Conservation (phyloP, 2,329 filamentous ascomycete genomes). For the Verruconis gallopava region DNA sequence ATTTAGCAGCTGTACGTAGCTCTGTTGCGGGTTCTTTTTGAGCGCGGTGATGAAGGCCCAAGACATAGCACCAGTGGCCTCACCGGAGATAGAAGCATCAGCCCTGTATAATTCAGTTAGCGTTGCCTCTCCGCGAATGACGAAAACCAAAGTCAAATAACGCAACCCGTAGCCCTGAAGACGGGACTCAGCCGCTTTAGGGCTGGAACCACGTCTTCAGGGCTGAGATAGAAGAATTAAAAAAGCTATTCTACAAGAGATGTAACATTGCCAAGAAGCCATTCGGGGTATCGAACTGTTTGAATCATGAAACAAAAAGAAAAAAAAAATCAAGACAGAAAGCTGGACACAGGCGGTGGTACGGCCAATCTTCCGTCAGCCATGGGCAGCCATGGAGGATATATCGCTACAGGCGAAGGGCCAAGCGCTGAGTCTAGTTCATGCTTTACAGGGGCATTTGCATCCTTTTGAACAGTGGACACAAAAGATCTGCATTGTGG, state of each 20-base stretch:
- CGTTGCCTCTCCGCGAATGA: no score
- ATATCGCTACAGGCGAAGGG: not conserved
- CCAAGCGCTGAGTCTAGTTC: not conserved
- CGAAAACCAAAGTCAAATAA: constrained; percentile 7
- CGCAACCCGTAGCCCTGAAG: constrained; percentile 11
- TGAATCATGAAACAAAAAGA: not conserved
- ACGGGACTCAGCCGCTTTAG: constrained; percentile 1
- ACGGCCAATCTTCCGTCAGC: not conserved
- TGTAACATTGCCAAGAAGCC: no score
- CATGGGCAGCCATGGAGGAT: not conserved
- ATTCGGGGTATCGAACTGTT: no score
- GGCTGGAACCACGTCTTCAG: constrained; percentile 7
- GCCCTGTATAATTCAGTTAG: constrained; percentile 53
- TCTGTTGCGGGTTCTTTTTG: constrained; percentile 88
- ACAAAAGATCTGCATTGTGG: no score
- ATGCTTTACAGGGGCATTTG: no score
- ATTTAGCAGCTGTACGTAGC: constrained; percentile 90
- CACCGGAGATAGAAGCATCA: constrained; percentile 74
- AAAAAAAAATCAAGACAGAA: not conserved
- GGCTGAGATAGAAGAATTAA: not conserved
- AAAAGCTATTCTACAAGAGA: constrained; percentile 6
- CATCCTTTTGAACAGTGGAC: no score
- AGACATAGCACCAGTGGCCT: constrained; percentile 96
- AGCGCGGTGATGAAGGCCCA: constrained; percentile 89
- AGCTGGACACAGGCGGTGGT: not conserved